phyloP scores from a whole-genome alignment of 257 asterid species.

The Perilla frutescens region DNA sequence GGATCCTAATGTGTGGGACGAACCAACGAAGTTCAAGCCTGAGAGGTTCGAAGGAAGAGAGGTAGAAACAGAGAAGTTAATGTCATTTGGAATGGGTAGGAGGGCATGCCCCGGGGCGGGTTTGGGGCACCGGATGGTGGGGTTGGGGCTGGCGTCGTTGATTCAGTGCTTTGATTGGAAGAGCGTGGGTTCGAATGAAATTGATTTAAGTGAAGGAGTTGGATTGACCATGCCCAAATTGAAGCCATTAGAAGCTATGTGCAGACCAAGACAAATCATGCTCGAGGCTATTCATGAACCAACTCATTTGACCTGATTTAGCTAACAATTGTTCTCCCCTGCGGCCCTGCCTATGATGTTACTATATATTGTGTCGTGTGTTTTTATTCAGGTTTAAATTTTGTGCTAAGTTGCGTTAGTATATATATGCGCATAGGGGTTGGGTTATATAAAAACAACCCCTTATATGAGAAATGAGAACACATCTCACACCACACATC shows the following conservation, averaged over 20 bases:
- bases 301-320: neutral
- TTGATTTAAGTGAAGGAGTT: conserved; percentile 35
- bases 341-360: too few relatives aligned
- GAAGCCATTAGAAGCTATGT: conserved; percentile 36
- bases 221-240: conserved; percentile 41
- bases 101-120: neutral
- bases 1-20: conserved; percentile 32
- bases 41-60: conserved; percentile 38
- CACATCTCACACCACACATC: too few relatives aligned
- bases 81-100: conserved; percentile 44
- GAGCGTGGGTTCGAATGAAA: conserved; percentile 12
- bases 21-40: conserved; percentile 34
- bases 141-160: conserved; percentile 36
- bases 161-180: conserved; percentile 40
- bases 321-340: too few relatives aligned
- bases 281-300: neutral
- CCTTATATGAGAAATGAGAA: too few relatives aligned
- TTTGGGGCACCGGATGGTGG: conserved; percentile 31
- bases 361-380: too few relatives aligned
- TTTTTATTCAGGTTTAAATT: too few relatives aligned
- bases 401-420: too few relatives aligned
- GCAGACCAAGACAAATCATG: conserved; percentile 32
- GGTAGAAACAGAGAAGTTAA: conserved; percentile 9
- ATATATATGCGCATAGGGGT: too few relatives aligned
- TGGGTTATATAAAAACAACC: too few relatives aligned